Evolutionary conservation across 805 yeast genomes (phyloP), one percentile per base, ranked within the genome.

Genomic region (Myxozyma neotropica): DNA sequence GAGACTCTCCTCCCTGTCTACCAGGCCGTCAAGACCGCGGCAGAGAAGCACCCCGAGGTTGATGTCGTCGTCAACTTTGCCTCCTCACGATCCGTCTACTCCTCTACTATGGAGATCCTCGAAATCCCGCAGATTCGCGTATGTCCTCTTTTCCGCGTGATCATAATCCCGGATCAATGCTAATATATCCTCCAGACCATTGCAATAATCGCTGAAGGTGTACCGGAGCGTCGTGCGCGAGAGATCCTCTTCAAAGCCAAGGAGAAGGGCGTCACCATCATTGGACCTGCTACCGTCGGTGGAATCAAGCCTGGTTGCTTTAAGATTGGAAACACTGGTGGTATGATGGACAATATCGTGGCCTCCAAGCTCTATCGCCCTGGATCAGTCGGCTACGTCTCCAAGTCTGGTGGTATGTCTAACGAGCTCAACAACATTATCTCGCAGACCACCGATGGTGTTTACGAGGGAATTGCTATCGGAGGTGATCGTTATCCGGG

Each of bases 401-500:
- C 80, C 70, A 77, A 77, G 74, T 74, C 78, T 44, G 80, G 80
- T 59, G 80, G 80, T 62, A 77, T 77, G 80, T 77, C 80, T 64
- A 77, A 77, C 70, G 80, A 77, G 72, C 72, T 77, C 61, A 77
- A 77, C 75, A 77, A 77, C 72, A 77, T 77, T 69, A 77, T 77
- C 59, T 60, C 78, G 27, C 77, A 77, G 59, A 74, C 73, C 58
- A 77, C 80, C 59, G 75, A 77, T 63, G 80, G 80, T 66, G 80
- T 77, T 21, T 78, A 77, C 68, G 80, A 77, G 73, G 88, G 86
- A 67, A 80, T 83, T 65, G 88, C 88, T 69, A 83, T 83, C 79
- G 88, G 88, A 64, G 88, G 88, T 73, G 88, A 83, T 77, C 83
- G 88, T 66, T 83, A 84, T 80, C 88, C 88, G 61, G 87, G 87